Evolutionary conservation across 2,329 filamentous ascomycete species (phyloP).

Genomic region (Sporothrix sp.): DNA sequence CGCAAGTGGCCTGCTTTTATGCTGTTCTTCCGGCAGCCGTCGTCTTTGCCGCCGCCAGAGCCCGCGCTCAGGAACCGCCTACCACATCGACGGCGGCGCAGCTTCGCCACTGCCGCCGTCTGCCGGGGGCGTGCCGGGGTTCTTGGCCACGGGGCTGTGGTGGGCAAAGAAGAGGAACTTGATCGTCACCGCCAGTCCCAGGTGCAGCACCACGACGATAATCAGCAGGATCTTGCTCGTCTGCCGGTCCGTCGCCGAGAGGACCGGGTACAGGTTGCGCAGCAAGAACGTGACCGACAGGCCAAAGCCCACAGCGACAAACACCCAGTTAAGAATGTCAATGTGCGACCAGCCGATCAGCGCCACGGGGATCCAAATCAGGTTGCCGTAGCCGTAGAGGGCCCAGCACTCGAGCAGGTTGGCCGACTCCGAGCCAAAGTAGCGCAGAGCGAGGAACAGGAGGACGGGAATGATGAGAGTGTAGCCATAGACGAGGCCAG

Average conservation of each 20-base stretch:
- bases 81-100: slow-evolving; percentile 18
- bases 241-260: slow-evolving; percentile 86
- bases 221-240: slow-evolving; percentile 81
- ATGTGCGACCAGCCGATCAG: slow-evolving; percentile 84
- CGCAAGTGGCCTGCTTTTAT: too few species aligned
- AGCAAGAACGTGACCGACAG: slow-evolving; percentile 75
- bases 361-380: slow-evolving; percentile 95
- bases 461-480: slow-evolving; percentile 76
- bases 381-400: slow-evolving; percentile 89
- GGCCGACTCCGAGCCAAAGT: slow-evolving; percentile 89
- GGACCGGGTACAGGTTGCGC: slow-evolving; percentile 79
- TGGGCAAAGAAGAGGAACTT: slow-evolving; percentile 95
- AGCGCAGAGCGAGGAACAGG: slow-evolving; percentile 80
- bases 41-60: too few species aligned
- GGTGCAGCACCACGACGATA: slow-evolving; percentile 74
- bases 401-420: slow-evolving; percentile 94
- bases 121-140: neutral
- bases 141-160: slow-evolving; percentile 43
- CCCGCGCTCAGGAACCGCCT: too few species aligned
- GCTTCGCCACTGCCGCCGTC: slow-evolving; percentile 4
- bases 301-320: slow-evolving; percentile 78
- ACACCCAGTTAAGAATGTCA: slow-evolving; percentile 81
- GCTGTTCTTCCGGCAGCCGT: too few species aligned
- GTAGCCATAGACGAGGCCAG: slow-evolving; percentile 91
- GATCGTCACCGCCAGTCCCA: slow-evolving; percentile 84